Base-by-base conservation (phyloP, 169 alveolate genomes). In the Neospora caninum region DNA sequence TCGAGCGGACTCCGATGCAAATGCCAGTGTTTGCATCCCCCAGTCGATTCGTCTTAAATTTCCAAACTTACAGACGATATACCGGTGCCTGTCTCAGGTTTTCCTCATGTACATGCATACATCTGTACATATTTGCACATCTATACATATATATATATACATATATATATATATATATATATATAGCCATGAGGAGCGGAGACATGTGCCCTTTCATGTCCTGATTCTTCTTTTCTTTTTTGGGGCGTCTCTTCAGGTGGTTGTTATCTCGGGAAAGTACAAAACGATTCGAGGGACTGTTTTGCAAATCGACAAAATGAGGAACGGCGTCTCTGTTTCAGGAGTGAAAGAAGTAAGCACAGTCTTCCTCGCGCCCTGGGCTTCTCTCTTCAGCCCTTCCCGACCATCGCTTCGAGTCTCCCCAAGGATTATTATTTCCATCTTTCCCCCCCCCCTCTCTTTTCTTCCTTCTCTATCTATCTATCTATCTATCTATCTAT, bases 321-420 rank as follows among this genome's bases (percentile, higher is more conserved):
- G 93, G 38, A 88, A 88, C 39, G 93, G 82, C 22, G 78, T 88
- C 22, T 70, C 93, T 34, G 93, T 88, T 39, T n/a, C 42, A 25
- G 93, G 93, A 27, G 93, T 64, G 29, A 88, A 88, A 29, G 93
- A 88, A 64, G 93, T 88, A 31, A 88, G 80, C 25, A 43, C 80
- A 42, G 29, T 2, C 45, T 36, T 82, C 39, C 89, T 82, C 89
- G 53, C 38, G 16, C 39, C 38, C 67, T 82, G 7, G 1, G 7
- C 22, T 41, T 38, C 41, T 82, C 38, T 29, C n/a, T 18, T 43
- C 36, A 13, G 58, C 58, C 4, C 58, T 49, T 13, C 13, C 13
- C 58, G 4, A 4, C 36, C 80, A 6, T 29, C 58, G 4, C 13
- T 49, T 49, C 58, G 4, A 49, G 13, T 7, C 13, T 49, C 58